Conservation (phyloP, 2,329 filamentous ascomycete species). For the Fusarium mundagurra region DNA sequence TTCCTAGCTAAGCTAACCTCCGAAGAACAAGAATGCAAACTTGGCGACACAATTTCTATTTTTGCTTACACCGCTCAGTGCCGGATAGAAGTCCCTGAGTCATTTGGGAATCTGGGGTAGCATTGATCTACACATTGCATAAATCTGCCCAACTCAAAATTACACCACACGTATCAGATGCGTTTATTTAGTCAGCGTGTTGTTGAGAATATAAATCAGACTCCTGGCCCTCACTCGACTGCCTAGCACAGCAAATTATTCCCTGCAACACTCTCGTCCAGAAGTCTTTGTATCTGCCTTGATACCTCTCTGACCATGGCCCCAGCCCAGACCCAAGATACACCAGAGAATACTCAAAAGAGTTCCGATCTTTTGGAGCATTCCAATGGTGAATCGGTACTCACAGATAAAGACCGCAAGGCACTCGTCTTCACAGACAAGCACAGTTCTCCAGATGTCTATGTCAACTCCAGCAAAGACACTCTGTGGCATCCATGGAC, state of each 20-base stretch:
- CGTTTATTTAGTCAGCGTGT: neutral
- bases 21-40: neutral
- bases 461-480: neutral
- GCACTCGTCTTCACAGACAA: neutral
- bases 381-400: neutral
- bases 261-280: neutral
- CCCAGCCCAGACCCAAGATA: neutral
- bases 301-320: neutral
- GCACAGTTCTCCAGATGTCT: slow-evolving; percentile 3
- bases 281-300: accelerated
- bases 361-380: neutral
- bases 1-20: neutral
- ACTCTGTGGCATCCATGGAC: neutral
- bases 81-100: neutral
- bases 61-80: neutral
- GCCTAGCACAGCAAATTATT: accelerated
- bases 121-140: neutral
- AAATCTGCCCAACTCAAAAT: neutral
- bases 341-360: neutral
- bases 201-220: neutral
- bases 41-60: neutral
- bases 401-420: slow-evolving; percentile 3
- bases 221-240: no score
- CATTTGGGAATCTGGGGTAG: neutral
- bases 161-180: neutral